A percentile compares a stretch with the other conserved stretches of the same genome.
These are phyloP conservation scores for Didymella keratinophila DNA, from an alignment of 2,329 filamentous ascomycete species.

Conservation along the genomic window DNA sequence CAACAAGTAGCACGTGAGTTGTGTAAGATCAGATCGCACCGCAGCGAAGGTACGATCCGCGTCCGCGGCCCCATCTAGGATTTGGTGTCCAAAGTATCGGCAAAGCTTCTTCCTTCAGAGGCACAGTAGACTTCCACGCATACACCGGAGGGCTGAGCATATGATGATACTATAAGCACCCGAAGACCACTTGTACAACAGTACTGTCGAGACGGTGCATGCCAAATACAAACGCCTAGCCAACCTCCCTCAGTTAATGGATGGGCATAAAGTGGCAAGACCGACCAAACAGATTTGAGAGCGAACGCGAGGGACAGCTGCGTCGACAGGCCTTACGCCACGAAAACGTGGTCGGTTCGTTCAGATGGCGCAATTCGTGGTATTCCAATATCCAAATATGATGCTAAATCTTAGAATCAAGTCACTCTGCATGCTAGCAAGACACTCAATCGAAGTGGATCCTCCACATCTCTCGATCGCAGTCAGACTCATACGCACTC, in stretches of 20 bases:
- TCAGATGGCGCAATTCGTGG: neutral
- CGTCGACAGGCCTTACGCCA: no score
- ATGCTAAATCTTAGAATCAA: neutral
- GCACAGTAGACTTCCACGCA: neutral
- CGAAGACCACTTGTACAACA: no score
- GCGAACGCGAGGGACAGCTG: neutral
- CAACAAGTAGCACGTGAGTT: neutral
- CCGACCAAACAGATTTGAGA: no score
- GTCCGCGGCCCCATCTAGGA: neutral
- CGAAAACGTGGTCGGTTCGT: no score
- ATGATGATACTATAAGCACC: neutral
- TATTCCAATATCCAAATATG: neutral
- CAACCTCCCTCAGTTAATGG: no score
- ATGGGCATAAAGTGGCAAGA: no score
- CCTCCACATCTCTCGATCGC: constrained; percentile 54
- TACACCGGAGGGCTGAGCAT: neutral
- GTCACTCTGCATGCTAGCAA: neutral
- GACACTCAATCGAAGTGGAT: constrained; percentile 57
- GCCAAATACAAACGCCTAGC: no score
- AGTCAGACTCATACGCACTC: constrained; percentile 55
- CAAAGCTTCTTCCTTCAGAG: neutral
- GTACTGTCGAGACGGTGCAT: no score
- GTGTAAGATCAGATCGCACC: neutral
- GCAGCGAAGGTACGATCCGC: neutral
- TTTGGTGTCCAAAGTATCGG: neutral